Conservation (phyloP, 306 rosid species). For the Prunus fruticosa region DNA sequence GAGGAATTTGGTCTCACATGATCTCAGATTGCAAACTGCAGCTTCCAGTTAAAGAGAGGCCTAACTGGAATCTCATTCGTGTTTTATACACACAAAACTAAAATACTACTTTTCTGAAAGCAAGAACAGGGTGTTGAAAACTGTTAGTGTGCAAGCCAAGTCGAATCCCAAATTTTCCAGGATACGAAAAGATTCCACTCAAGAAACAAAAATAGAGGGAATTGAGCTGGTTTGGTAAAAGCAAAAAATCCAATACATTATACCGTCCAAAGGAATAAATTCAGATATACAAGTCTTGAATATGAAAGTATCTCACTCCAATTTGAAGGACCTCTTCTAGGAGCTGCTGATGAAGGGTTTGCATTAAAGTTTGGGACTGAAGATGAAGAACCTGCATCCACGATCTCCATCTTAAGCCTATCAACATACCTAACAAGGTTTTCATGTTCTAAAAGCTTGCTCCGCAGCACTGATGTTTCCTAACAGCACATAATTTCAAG, state of each 20-base stretch:
- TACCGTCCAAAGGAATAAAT: not conserved
- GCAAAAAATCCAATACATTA: not conserved
- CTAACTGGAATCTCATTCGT: not conserved
- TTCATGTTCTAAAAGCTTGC: constrained; percentile 62
- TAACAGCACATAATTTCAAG: constrained; percentile 38
- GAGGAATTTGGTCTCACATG: not conserved
- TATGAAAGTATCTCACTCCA: constrained; percentile 53
- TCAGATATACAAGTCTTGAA: not conserved
- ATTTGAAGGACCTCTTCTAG: constrained; percentile 57
- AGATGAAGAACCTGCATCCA: constrained; percentile 48
- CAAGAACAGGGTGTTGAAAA: not conserved
- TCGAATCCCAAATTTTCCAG: not conserved
- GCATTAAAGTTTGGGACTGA: constrained; percentile 44
- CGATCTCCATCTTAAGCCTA: constrained; percentile 47
- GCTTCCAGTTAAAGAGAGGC: not conserved
- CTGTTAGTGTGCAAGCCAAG: not conserved
- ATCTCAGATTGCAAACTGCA: not conserved
- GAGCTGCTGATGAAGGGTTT: constrained; percentile 50
- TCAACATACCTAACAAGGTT: constrained; percentile 72
- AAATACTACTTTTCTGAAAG: not conserved
- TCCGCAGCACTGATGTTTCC: constrained; percentile 77
- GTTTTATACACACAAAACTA: not conserved
- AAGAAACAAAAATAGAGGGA: not conserved
- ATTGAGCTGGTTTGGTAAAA: not conserved
- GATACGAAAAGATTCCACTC: not conserved